Evolutionary conservation across 2,329 filamentous ascomycete genomes (phyloP), one percentile per base, ranked within the genome.

Genomic region (Phoma sp.): DNA sequence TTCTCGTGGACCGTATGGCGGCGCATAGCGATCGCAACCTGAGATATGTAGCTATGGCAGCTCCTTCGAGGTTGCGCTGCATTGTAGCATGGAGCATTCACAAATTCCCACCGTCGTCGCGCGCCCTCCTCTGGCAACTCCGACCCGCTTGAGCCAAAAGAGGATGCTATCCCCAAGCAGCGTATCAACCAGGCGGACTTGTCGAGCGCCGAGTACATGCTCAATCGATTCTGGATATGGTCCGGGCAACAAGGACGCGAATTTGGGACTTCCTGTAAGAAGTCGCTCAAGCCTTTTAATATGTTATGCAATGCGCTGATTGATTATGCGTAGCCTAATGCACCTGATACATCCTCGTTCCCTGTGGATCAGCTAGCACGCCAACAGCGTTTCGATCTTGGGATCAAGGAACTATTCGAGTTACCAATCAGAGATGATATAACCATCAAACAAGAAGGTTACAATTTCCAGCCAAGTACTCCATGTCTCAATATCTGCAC

Each of bases 151-250:
- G 11, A 54, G 41, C 37, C 27, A 29, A 29, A 7, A 29, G 6
- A 58, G 37, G 29, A 71, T 72, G 68, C 55, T 66, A 42, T 64
- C 65, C n/a, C 66, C 60, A 4, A 56, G 61, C 44, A 60, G 59
- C 37, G 47, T 59, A 39, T 14, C 52, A n/a, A 47, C 57, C 10
- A 71, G 67, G 45, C 47, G 27, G 18, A 22, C 39, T 10, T 42
- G 23, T 32, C 62, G 57, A 32, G 64, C 68, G 7, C 57, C 67
- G 14, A 71, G 69, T 41, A 69, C 69, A 30, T 70, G 66, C 64
- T 68, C 64, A 18, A 52, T 69, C 24, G 70, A 74, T 49, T 74
- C 70, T n/a, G 69, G 71, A 6, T 74, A 74, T 58, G 65, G 53
- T 13, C 64, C 68, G 4, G 62, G 58, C 27, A 42, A 65, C 22